Conservation (phyloP, 2,329 filamentous ascomycete genomes). For the Pseudocercospora cruenta region DNA sequence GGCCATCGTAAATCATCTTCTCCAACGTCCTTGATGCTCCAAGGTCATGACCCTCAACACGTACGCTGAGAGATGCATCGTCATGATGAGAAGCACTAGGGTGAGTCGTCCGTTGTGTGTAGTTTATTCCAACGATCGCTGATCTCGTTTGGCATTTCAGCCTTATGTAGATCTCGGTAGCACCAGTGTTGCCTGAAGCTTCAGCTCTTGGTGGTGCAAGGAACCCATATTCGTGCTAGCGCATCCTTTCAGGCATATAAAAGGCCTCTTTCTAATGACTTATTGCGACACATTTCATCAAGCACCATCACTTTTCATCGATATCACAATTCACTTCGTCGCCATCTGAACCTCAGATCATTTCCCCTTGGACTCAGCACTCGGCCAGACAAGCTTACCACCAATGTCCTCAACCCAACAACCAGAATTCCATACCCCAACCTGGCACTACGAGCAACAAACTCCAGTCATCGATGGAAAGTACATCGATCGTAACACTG, state of each 20-base stretch:
- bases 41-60: no score
- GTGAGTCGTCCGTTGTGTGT: neutral
- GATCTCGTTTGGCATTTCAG: neutral
- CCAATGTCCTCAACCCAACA: neutral
- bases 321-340: no score
- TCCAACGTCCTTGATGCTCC: no score
- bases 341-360: no score
- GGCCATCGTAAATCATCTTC: no score
- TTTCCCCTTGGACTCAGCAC: no score
- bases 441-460: neutral
- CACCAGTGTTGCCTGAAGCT: neutral
- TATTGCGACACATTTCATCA: neutral
- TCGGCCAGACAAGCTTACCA: no score
- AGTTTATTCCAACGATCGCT: neutral
- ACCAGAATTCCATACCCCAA: neutral
- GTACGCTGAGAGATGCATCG: no score
- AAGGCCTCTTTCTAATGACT: neutral
- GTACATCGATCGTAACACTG: neutral
- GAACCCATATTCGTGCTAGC: neutral
- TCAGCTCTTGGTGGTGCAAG: neutral
- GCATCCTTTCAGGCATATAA: neutral
- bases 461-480: neutral
- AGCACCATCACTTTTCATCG: neutral
- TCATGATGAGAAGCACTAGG: no score
- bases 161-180: neutral